Percentiles rank a stretch among this genome's conserved stretches.
Conservation (phyloP, 805 yeast species). For the Hanseniaspora taiwanica region DNA sequence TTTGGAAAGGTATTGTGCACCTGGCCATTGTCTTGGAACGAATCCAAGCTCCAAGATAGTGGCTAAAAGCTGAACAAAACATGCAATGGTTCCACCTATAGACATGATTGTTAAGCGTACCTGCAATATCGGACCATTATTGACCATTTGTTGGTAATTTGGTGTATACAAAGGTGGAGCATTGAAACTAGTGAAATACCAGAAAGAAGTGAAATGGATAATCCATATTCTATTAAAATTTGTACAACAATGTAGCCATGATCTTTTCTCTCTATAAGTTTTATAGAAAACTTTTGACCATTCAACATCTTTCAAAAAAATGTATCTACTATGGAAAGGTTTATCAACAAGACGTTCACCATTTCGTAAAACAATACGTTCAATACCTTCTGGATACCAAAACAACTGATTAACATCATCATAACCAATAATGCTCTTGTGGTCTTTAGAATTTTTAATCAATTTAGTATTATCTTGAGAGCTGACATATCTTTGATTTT, state of each 20-base stretch:
- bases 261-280: slow-evolving; percentile 61
- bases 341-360: slow-evolving; percentile 39
- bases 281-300: slow-evolving; percentile 64
- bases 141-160: slow-evolving; percentile 36
- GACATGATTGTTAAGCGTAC: slow-evolving; percentile 46
- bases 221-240: slow-evolving; percentile 75
- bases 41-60: slow-evolving; percentile 43
- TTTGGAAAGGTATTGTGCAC: slow-evolving; percentile 44
- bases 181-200: slow-evolving; percentile 64
- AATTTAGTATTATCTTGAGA: slow-evolving; percentile 35
- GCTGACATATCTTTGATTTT: slow-evolving; percentile 53
- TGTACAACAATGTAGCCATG: slow-evolving; percentile 62
- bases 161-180: slow-evolving; percentile 54
- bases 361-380: slow-evolving; percentile 35
- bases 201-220: slow-evolving; percentile 57
- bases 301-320: slow-evolving; percentile 35
- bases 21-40: slow-evolving; percentile 64
- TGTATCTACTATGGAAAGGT: slow-evolving; percentile 43
- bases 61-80: slow-evolving; percentile 42
- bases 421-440: slow-evolving; percentile 61
- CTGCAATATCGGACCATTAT: slow-evolving; percentile 50
- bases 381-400: slow-evolving; percentile 67
- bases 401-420: slow-evolving; percentile 84
- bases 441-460: slow-evolving; percentile 58
- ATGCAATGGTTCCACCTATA: slow-evolving; percentile 52